Evolutionary conservation across 495 filamentous ascomycete genomes (phyloP), one percentile per base, ranked within the genome.

Genomic region (Penicillium pancosmium): DNA sequence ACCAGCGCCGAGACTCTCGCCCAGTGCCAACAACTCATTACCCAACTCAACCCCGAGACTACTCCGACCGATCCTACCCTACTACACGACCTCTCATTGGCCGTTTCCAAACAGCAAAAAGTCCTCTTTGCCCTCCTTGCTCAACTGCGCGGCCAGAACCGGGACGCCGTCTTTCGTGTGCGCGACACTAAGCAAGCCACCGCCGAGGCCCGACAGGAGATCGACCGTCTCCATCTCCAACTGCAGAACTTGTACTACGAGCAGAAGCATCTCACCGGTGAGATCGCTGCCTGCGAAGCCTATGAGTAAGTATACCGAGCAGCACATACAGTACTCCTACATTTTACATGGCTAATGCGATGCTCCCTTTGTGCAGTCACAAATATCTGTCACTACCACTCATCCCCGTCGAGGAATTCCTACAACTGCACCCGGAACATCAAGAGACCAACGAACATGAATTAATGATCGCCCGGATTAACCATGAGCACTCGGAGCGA

Each of bases 211-310:
- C 86, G 93, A 23, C 88, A 91, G 69, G 92, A 97, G 73, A 91
- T 97, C 53, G 94, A 98, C 68, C 84, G 86, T 52, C 80, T 98
- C 57, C 93, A 97, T 76, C 83, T 98, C 18, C 88, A 95, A 68
- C 80, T 98, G 27, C 93, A 98, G 71, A 98, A 98, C 70, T 80
- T 98, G 23, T 93, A 95, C 73, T 98, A 98, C 71, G 94, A 98
- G 72, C 92, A 97, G 71, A 82, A 90, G 57, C 91, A 97, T 75
- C 77, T 98, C 57, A 84, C 87, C 47, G 91, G 91, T 21, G 95
- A 98, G 74, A 98, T 98, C 61, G 78, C 83, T 3, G 92, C 90
- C 33, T 97, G 95, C 74, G 90, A 94, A 68, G 87, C 86, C 38
- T 98, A 96, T 60, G 90, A 96, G 93, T 97, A 80, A 60, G 90